Evolutionary conservation across 2,329 filamentous ascomycete genomes (phyloP), one percentile per base, ranked within the genome.

Genomic region (Verticillium tricorpus): DNA sequence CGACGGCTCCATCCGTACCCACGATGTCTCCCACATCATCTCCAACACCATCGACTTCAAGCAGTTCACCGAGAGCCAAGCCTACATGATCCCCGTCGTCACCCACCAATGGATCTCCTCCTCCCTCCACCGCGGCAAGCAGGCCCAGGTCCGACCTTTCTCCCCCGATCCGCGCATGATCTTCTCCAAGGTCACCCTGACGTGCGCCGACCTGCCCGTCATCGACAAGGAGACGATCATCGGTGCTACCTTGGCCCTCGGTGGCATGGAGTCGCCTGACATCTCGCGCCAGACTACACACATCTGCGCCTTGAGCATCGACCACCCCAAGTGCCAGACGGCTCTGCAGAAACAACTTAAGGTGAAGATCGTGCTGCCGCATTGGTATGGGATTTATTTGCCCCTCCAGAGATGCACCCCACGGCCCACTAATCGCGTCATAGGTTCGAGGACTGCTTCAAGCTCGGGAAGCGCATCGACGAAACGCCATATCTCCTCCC

Each of bases 391-490:
- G 25, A 25, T 17, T 14, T 28, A 5, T 1, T 17, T 28, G 9
- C 9, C 45, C n/a, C 37, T 40, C 17, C 6, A 14, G 7, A 25
- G n/a, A 14, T n/a, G 45, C 11, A 22, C n/a, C 40, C 11, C 45
- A 19, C 45, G 22, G 8, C 45, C n/a, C 45, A 19, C 45, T 52
- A 22, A 52, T 25, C 17, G 28, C 31, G 14, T 56, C 31, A 34
- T 32, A 93, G 91, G 93, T 97, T 99, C 71, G 94, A 98, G 69
- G 94, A 97, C 73, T 99, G 95, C 76, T 85, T 99, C 67, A 95
- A 91, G 75, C 85, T 99, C 32, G 93, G 94, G 58, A 93, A 92
- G 74, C 88, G 91, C 63, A 97, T 99, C 68, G 90, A 92, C 68
- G 95, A 99, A 73, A 79, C 81, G 7, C 95, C 95, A 0, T 99